A percentile compares a stretch with the other conserved stretches of the same genome.
Evolutionary conservation across 331 rosid genomes (phyloP).

Genomic region (Telfairia occidentalis): DNA sequence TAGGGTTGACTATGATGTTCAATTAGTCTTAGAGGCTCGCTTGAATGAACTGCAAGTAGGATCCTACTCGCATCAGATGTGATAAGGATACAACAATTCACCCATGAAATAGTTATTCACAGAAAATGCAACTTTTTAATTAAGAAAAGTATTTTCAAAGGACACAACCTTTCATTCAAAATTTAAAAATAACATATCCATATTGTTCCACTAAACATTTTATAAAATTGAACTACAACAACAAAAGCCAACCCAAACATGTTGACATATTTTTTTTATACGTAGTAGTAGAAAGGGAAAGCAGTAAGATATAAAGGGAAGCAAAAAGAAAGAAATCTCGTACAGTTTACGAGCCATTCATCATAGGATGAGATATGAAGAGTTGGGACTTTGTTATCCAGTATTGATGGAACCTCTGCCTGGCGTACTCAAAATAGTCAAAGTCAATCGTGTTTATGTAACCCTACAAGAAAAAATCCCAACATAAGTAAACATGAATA

Average conservation of each 20-base stretch:
- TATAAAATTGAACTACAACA: neutral
- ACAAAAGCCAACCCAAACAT: neutral
- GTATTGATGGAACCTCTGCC: conserved; percentile 77
- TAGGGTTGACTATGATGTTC: no score
- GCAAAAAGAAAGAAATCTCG: no score
- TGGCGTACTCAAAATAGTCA: conserved; percentile 71
- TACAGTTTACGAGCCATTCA: neutral
- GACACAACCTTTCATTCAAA: neutral
- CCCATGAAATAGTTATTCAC: no score
- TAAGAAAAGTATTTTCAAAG: no score
- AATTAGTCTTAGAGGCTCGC: no score
- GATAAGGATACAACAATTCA: no score
- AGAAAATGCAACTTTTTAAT: no score
- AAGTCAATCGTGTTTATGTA: conserved; percentile 72
- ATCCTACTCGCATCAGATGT: no score
- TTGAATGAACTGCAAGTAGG: no score
- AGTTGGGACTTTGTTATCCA: conserved; percentile 37
- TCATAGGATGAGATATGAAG: conserved; percentile 11
- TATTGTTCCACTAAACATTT: neutral
- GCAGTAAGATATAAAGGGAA: neutral
- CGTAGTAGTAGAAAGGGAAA: neutral
- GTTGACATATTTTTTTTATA: neutral
- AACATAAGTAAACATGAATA: neutral
- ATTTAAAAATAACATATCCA: neutral
- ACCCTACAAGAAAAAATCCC: conserved; percentile 35